A percentile compares a stretch with the other conserved stretches of the same genome.
Evolutionary conservation across 176 grass and related monocot genomes (phyloP).

Genomic region (Musa beccarii): DNA sequence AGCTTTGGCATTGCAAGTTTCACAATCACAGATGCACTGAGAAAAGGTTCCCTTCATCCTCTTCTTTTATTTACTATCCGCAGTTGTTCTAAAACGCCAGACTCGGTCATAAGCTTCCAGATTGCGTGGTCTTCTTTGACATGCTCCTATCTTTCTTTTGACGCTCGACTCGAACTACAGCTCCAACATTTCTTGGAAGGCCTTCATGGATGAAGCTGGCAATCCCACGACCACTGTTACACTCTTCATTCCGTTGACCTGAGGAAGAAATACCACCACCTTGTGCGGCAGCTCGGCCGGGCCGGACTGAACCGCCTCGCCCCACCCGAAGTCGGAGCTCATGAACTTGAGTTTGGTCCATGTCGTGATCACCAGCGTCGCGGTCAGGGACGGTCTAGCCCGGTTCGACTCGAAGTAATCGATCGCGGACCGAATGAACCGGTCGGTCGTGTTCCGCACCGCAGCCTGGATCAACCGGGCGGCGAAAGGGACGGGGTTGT

Average conservation of each 20-base stretch:
- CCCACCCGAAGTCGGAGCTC: slow-evolving; percentile 41
- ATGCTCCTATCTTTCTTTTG: no score
- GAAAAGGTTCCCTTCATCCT: no score
- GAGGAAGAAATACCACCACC: slow-evolving; percentile 30
- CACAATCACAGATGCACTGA: no score
- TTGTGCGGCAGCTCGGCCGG: slow-evolving; percentile 38
- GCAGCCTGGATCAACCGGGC: slow-evolving; percentile 20
- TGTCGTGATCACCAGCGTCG: slow-evolving; percentile 35
- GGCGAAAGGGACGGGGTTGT: slow-evolving; percentile 21
- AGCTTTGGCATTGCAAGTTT: no score
- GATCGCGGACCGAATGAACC: slow-evolving; percentile 42
- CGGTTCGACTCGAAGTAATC: slow-evolving; percentile 37
- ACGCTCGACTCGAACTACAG: background rate
- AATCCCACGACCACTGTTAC: slow-evolving; percentile 28
- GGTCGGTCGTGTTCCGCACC: slow-evolving; percentile 15
- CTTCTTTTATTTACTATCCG: no score
- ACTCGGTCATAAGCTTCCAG: no score
- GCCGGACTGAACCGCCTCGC: slow-evolving; percentile 23
- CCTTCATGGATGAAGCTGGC: slow-evolving; percentile 35
- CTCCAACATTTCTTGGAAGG: slow-evolving; percentile 33
- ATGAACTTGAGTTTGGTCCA: slow-evolving; percentile 37
- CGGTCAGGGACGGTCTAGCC: slow-evolving; percentile 26
- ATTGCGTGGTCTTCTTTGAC: no score
- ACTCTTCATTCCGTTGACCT: slow-evolving; percentile 22
- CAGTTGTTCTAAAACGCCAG: no score